phyloP scores from a whole-genome alignment of 2,329 filamentous ascomycete genomes.

The Colletotrichum orbiculare region DNA sequence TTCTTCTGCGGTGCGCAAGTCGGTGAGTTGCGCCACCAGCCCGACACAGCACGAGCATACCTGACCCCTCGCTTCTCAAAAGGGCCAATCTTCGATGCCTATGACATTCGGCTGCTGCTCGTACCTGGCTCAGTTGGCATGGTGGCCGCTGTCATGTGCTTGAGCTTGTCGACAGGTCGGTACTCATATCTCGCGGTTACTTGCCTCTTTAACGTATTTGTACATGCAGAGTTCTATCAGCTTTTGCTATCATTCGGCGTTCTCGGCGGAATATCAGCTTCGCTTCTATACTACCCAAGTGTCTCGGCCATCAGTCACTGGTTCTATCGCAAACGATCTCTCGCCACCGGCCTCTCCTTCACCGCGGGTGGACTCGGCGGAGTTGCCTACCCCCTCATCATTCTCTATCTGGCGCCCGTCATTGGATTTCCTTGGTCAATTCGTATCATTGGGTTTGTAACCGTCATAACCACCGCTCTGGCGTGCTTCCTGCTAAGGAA shows the following conservation, averaged over 20 bases:
- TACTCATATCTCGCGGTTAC: background rate
- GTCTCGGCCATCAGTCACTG: slow-evolving; percentile 76
- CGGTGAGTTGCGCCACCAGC: slow-evolving; percentile 43
- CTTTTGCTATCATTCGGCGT: slow-evolving; percentile 78
- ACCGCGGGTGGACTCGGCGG: slow-evolving; percentile 72
- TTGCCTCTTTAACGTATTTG: too few relatives aligned
- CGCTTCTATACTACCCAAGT: slow-evolving; percentile 76
- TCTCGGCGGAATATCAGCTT: slow-evolving; percentile 72
- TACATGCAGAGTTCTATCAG: slow-evolving; percentile 68
- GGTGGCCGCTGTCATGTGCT: slow-evolving; percentile 64
- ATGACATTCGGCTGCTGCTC: slow-evolving; percentile 70
- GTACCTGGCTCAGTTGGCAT: slow-evolving; percentile 66
- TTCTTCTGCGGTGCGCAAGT: slow-evolving; percentile 79
- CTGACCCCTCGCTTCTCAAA: too few relatives aligned
- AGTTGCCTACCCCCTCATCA: slow-evolving; percentile 58
- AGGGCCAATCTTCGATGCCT: slow-evolving; percentile 75
- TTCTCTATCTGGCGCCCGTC: slow-evolving; percentile 41
- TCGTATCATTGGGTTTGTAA: slow-evolving; percentile 45
- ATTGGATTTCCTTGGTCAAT: slow-evolving; percentile 48
- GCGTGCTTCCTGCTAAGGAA: slow-evolving; percentile 47
- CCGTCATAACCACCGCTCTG: slow-evolving; percentile 42
- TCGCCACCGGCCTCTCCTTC: slow-evolving; percentile 76
- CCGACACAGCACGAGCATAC: background rate
- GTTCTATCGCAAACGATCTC: slow-evolving; percentile 71
- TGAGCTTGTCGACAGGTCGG: slow-evolving; percentile 66